Base-by-base conservation (phyloP, 78 protist species). In the Anaeramoeba flamelloides region DNA sequence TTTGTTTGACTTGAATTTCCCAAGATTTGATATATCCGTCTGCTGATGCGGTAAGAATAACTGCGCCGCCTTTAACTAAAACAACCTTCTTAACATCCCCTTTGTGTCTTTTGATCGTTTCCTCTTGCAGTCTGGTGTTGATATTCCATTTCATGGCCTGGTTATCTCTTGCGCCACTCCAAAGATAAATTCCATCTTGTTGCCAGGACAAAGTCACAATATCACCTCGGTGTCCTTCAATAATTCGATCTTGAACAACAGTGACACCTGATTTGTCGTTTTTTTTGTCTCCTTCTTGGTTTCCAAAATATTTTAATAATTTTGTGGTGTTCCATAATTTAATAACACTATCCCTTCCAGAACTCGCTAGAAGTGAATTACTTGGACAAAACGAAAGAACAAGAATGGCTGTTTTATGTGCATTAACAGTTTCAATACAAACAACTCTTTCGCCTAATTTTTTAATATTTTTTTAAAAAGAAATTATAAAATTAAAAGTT, bases 91-190 rank as follows among this genome's bases (percentile, higher is more conserved):
- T 53, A 53, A 53, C 17, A 53, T 53, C 69, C 8, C 69, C 69
- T 53, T 53, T 53, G 17, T 53, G 69, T 8, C 17, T 17, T 26
- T 8, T 26, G 17, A 53, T 17, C 8, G 69, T 26, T 26, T 53
- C 69, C 8, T 26, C 69, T 53, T 53, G 8, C 17, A 26, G 8
- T 8, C 69, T 17, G 17, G 69, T 26, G 8, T 53, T 53, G 8
- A 17, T 53, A 53, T 17, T 53, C 69, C 69, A 53, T 17, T 26
- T 26, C 8, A 53, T 53, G 17, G 17, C 17, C 8, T 53, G 34
- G 17, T 53, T 53, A 53, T 53, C 69, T 53, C 69, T 53, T 53
- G 69, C 69, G 17, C 69, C 69, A 53, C 69, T 53, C 69, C 69
- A 53, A 53, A 53, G 8, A 8, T 17, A 26, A 8, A 17, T 26